Conservation (phyloP, 2,329 filamentous ascomycete genomes). For the Lasiodiplodia sp. region DNA sequence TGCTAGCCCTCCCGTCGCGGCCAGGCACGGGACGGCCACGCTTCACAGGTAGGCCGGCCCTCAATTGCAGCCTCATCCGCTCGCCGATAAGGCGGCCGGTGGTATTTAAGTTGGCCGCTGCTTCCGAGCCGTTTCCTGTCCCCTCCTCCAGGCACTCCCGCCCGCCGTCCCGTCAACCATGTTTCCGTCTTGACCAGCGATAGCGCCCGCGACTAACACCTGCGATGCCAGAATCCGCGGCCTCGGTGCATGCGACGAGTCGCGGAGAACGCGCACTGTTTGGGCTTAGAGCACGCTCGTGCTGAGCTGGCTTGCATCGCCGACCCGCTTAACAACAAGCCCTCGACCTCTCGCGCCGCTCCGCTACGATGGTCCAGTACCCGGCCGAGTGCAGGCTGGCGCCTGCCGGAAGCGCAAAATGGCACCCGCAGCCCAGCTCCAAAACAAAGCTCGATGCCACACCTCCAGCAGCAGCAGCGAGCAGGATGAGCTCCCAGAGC, state of each 20-base stretch:
- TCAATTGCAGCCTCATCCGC: conserved; percentile 26
- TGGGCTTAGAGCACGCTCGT: conserved; percentile 28
- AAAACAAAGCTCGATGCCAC: conserved; percentile 26
- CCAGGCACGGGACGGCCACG: conserved; percentile 26
- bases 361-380: conserved; percentile 24
- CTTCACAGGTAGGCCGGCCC: conserved; percentile 22
- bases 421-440: conserved; percentile 22
- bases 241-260: conserved; percentile 29
- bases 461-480: conserved; percentile 23
- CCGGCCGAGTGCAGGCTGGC: conserved; percentile 26
- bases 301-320: conserved; percentile 30
- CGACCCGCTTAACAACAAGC: conserved; percentile 19
- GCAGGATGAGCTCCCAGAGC: conserved; percentile 27
- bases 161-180: conserved; percentile 24
- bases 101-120: conserved; percentile 27
- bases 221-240: conserved; percentile 27
- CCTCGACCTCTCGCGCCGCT: conserved; percentile 26
- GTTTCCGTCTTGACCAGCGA: conserved; percentile 27
- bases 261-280: conserved; percentile 27
- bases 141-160: conserved; percentile 24
- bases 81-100: conserved; percentile 22
- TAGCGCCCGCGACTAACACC: conserved; percentile 28
- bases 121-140: conserved; percentile 25
- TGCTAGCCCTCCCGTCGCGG: conserved; percentile 22
- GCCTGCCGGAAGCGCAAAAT: conserved; percentile 27